Evolutionary conservation across 1,139 yeast species (phyloP), one percentile per base, ranked within the genome.

Genomic region (Debaryomyces fabryi): DNA sequence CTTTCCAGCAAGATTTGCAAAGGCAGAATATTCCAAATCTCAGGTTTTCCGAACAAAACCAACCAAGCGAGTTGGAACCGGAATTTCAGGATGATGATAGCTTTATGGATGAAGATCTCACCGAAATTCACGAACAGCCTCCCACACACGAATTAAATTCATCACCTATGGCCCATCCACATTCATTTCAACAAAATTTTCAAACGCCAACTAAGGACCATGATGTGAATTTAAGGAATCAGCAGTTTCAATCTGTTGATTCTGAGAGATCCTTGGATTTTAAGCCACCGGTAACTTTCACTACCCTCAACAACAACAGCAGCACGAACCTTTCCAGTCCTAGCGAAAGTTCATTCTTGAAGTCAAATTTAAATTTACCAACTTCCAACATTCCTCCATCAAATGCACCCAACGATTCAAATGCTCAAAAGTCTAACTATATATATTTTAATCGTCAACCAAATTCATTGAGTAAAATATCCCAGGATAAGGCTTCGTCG

Each of bases 361-460:
- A 62, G 52, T 64, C 72, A 37, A 52, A 42, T 24, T 20, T 45
- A 33, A 40, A 34, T 24, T 45, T 39, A 12, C 33, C 42, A 10
- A 38, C 34, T 33, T 10, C 47, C 12, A 39, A 18, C 12, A 21
- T 38, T 30, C 23, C 23, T n/a, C 24, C 39, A 13, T 23, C 39
- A 12, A 32, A 18, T n/a, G 34, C 23, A 27, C 12, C 44, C 6
- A 38, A 42, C 6, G 45, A 42, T 15, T 12, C 38, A n/a, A 35
- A n/a, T 21, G 10, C 13, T 35, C 38, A 35, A 12, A 56, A 52
- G 43, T 54, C 63, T 29, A 75, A 74, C 52, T 85, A 86, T 57
- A 90, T 87, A 48, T 81, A 83, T 60, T 88, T 92, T 68, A 92
- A 87, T 60, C 82, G 98, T 55, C 91, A 88, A 59, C 97, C 98